Conservation (phyloP, 2,329 filamentous ascomycete species). For the Clarireedia homoeocarpa region DNA sequence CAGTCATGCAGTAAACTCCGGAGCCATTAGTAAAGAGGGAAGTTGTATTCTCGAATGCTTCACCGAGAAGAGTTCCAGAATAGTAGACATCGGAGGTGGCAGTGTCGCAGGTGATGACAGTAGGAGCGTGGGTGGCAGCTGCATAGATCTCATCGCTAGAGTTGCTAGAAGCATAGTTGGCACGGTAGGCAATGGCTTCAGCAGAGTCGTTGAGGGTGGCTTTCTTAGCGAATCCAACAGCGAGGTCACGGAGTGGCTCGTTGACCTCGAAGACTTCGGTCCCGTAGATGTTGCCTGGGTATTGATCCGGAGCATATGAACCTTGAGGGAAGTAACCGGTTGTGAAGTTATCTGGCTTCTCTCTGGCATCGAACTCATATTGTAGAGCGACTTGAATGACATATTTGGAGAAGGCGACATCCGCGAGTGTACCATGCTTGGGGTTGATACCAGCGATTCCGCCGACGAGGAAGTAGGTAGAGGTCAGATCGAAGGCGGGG, state of each 20-base stretch:
- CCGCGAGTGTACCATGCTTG: slow-evolving; percentile 54
- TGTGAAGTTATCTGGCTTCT: slow-evolving; percentile 55
- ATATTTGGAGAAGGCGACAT: slow-evolving; percentile 61
- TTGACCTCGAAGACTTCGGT: slow-evolving; percentile 65
- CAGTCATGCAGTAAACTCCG: slow-evolving; percentile 60
- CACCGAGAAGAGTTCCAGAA: slow-evolving; percentile 50
- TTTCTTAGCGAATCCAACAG: slow-evolving; percentile 41
- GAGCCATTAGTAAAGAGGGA: slow-evolving; percentile 58
- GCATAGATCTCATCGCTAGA: slow-evolving; percentile 35
- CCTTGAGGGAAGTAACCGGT: slow-evolving; percentile 65
- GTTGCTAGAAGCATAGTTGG: slow-evolving; percentile 38
- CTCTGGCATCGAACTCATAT: slow-evolving; percentile 65
- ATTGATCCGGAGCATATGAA: slow-evolving; percentile 43
- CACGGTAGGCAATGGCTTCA: slow-evolving; percentile 44
- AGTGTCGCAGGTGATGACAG: slow-evolving; percentile 56
- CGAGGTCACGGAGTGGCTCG: slow-evolving; percentile 45
- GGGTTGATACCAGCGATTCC: slow-evolving; percentile 73
- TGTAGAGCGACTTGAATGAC: slow-evolving; percentile 68
- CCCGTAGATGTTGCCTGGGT: slow-evolving; percentile 54
- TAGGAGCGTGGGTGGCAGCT: slow-evolving; percentile 40
- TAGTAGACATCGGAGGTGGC: slow-evolving; percentile 69
- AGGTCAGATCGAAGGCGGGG: slow-evolving; percentile 51
- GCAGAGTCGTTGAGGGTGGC: slow-evolving; percentile 46
- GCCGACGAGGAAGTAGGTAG: slow-evolving; percentile 63
- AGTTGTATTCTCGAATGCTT: slow-evolving; percentile 59